phyloP scores from a whole-genome alignment of 441 rosid genomes.

The Omphalea diandra region DNA sequence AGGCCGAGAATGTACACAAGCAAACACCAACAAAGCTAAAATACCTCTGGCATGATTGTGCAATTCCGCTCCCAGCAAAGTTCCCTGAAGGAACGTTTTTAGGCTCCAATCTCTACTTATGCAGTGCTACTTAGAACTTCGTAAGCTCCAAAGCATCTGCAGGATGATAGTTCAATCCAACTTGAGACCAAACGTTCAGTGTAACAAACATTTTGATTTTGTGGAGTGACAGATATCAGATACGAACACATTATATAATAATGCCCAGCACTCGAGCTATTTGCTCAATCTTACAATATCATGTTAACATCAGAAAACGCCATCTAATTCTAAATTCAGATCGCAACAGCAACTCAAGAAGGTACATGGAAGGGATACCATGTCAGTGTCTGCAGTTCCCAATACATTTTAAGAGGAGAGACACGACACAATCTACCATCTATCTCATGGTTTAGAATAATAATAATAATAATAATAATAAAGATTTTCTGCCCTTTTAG shows the following conservation, averaged over 20 bases:
- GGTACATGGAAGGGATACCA: background rate
- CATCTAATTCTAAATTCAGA: background rate
- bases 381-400: background rate
- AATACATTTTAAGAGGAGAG: background rate
- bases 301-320: background rate
- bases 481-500: no score
- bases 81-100: background rate
- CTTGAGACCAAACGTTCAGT: background rate
- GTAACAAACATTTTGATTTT: background rate
- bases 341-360: background rate
- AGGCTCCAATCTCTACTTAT: background rate
- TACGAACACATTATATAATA: background rate
- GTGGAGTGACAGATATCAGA: background rate
- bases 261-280: background rate
- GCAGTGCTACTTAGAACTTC: background rate
- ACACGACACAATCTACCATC: background rate
- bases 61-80: background rate
- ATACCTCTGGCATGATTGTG: background rate
- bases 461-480: no score
- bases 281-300: background rate
- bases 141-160: background rate
- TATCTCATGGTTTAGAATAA: background rate
- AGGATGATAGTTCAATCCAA: background rate
- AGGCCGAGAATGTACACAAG: background rate
- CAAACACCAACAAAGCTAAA: background rate